phyloP scores from a whole-genome alignment of 805 yeast species.

The Teunomyces panamensis region DNA sequence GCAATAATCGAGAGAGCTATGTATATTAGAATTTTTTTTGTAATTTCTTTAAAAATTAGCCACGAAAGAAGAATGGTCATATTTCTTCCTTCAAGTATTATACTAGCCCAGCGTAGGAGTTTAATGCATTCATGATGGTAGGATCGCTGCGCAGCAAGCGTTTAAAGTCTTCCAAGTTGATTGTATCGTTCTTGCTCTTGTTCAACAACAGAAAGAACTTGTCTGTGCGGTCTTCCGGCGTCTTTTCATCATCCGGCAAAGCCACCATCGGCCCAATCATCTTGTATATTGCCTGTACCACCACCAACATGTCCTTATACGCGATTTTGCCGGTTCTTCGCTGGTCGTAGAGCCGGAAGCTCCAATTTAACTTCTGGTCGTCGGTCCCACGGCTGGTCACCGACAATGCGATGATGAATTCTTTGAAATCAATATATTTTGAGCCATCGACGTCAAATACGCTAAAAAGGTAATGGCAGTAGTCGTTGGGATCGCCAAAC shows the following conservation, averaged over 20 bases:
- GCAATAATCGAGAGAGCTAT: slow-evolving; percentile 18
- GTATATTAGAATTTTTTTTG: background rate
- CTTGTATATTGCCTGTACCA: slow-evolving; percentile 81
- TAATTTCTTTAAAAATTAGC: background rate
- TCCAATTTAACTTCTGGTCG: slow-evolving; percentile 86
- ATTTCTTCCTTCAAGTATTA: background rate
- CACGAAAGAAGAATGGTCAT: background rate
- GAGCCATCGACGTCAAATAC: slow-evolving; percentile 82
- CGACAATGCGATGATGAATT: slow-evolving; percentile 84
- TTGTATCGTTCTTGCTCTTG: slow-evolving; percentile 59
- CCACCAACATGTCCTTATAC: slow-evolving; percentile 74
- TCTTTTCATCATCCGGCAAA: slow-evolving; percentile 81
- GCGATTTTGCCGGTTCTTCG: slow-evolving; percentile 74
- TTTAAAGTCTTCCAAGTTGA: slow-evolving; percentile 81
- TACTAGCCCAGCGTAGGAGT: slow-evolving; percentile 77
- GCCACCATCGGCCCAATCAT: slow-evolving; percentile 96
- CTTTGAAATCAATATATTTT: slow-evolving; percentile 86
- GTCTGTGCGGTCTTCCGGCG: slow-evolving; percentile 83
- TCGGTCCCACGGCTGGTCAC: slow-evolving; percentile 81
- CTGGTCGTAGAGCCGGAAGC: slow-evolving; percentile 82
- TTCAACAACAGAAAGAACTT: slow-evolving; percentile 77
- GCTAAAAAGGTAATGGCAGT: slow-evolving; percentile 81
- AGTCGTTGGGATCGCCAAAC: slow-evolving; percentile 93
- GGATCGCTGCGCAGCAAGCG: slow-evolving; percentile 79
- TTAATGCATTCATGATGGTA: slow-evolving; percentile 70